Evolutionary conservation across 345 rosid species (phyloP), one percentile per base, ranked within the genome.

Genomic region (Garcia nutans): DNA sequence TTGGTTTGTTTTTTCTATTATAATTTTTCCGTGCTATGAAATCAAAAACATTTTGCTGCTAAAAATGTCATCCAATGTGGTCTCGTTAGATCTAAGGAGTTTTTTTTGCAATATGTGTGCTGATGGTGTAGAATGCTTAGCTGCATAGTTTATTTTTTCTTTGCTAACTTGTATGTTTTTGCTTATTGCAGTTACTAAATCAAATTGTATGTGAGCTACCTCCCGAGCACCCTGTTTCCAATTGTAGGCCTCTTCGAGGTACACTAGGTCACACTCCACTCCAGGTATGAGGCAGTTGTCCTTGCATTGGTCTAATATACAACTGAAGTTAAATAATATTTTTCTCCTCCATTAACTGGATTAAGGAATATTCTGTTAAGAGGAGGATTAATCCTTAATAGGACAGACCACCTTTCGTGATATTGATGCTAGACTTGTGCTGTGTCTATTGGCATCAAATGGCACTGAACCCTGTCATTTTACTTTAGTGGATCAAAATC

Each of bases 121-220:
- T 79, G 56, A 12, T 16, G 37, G 56, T 66, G 33, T 24, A 11
- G 47, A 57, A 0, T 11, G 8, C n/a, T 42, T 17, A 57, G 13
- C 24, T 12, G 9, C 24, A 41, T 11, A 31, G 59, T 22, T 45
- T 24, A 59, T 31, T 54, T 33, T 41, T 16, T 31, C 15, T 33
- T 64, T 50, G 0, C 54, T 72, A 23, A 65, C n/a, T 65, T 49
- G 8, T 57, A n/a, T 23, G 16, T n/a, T 10, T 10, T 57, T 71
- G 26, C 60, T 69, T 65, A 42, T 58, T 80, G 83, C 87, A 89
- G 93, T 76, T 89, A 65, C 54, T 89, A 41, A 89, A 89, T 84
- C 89, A 89, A 85, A 89, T 89, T 69, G 90, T 89, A 1, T 89
- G 91, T 33, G 91, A 87, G 80, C 83, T 89, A 69, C 93, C 93